phyloP scores from a whole-genome alignment of 2,329 filamentous ascomycete genomes.

The Dactylellina cionopaga region DNA sequence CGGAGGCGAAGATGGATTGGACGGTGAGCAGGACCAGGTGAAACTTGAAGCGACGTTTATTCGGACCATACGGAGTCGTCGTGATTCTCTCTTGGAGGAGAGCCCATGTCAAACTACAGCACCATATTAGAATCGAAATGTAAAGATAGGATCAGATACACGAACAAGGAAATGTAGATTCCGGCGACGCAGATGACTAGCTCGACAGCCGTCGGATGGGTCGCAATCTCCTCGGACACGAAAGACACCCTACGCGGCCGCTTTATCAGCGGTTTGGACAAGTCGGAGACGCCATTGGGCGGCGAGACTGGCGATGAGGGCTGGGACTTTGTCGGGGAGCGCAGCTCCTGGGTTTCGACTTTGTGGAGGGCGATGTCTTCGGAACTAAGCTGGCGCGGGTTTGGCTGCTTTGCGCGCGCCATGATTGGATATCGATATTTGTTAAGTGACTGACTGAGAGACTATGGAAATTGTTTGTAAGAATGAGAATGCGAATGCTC shows the following conservation, averaged over 20 bases:
- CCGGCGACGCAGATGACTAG: conserved; percentile 88
- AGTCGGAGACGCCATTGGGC: conserved; percentile 34
- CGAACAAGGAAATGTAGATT: conserved; percentile 96
- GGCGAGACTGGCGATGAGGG: conserved; percentile 40
- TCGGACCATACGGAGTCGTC: conserved; percentile 81
- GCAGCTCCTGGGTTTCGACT: conserved; percentile 46
- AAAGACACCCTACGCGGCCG: conserved; percentile 36
- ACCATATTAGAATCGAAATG: background rate
- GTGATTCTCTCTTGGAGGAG: conserved; percentile 97
- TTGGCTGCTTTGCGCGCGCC: conserved; percentile 51
- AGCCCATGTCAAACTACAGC: conserved; percentile 84
- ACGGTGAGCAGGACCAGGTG: conserved; percentile 96
- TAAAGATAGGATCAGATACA: conserved; percentile 2
- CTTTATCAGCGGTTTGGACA: conserved; percentile 31
- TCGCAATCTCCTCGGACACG: conserved; percentile 41
- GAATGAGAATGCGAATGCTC: background rate
- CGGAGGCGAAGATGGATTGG: conserved; percentile 87
- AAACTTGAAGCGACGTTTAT: conserved; percentile 84
- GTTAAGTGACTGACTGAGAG: background rate
- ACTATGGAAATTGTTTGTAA: background rate
- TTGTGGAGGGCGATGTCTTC: conserved; percentile 51
- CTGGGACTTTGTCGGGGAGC: conserved; percentile 43
- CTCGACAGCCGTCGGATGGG: conserved; percentile 67
- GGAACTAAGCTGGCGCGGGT: conserved; percentile 48
- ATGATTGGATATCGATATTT: conserved; percentile 12